Evolutionary conservation across 371 early-diverging fungal genomes (phyloP).

Genomic region (Conidiobolus incongruus): DNA sequence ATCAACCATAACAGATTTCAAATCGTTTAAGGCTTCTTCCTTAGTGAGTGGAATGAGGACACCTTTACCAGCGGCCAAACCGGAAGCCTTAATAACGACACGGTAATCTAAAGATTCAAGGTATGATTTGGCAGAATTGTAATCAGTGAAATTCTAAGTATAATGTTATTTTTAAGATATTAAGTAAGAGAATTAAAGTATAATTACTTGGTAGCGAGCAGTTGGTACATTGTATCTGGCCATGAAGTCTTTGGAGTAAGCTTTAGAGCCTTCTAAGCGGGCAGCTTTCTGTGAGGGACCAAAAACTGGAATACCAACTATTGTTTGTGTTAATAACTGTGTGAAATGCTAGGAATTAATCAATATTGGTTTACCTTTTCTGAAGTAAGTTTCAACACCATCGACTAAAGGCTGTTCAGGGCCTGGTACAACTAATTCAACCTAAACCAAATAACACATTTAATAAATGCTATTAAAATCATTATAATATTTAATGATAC

Average conservation of each 20-base stretch:
- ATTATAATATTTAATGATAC: slow-evolving; percentile 13
- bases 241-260: slow-evolving; percentile 96
- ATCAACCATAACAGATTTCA: slow-evolving; percentile 72
- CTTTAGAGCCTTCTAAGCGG: slow-evolving; percentile 89
- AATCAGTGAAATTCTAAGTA: slow-evolving; percentile 59
- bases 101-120: slow-evolving; percentile 27
- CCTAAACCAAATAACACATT: slow-evolving; percentile 9
- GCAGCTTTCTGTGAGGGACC: slow-evolving; percentile 84
- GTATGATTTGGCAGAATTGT: slow-evolving; percentile 48
- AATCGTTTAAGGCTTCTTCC: slow-evolving; percentile 67
- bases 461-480: not conserved
- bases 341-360: not conserved
- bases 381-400: slow-evolving; percentile 63
- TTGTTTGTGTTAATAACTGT: not conserved
- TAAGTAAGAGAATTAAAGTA: not conserved
- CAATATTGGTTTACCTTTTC: slow-evolving; percentile 29
- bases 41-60: slow-evolving; percentile 73
- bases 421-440: slow-evolving; percentile 72
- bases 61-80: slow-evolving; percentile 94
- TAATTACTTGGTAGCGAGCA: slow-evolving; percentile 53
- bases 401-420: slow-evolving; percentile 95
- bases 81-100: slow-evolving; percentile 82
- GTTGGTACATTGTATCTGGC: slow-evolving; percentile 85
- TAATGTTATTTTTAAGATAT: not conserved
- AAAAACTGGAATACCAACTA: slow-evolving; percentile 85